A percentile compares a stretch with the other conserved stretches of the same genome.
Evolutionary conservation across 2,329 filamentous ascomycete species (phyloP).

Genomic region (Clonostachys sp.): DNA sequence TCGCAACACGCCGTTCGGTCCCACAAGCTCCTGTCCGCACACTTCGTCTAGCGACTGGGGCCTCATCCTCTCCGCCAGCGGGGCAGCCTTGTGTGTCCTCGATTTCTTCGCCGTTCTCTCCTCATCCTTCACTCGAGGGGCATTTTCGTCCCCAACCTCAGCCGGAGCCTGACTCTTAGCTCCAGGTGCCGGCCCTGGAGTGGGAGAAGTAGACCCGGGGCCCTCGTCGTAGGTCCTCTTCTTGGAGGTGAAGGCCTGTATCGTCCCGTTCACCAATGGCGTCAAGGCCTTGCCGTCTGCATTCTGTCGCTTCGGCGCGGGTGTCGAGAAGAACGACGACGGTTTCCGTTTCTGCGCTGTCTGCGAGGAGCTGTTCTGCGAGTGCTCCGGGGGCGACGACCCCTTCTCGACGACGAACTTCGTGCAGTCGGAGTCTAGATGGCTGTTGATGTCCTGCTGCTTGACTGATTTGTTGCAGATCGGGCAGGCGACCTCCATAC

Average conservation of each 20-base stretch:
- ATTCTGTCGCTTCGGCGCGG: conserved; percentile 47
- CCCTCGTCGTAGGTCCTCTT: conserved; percentile 53
- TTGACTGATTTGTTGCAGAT: conserved; percentile 74
- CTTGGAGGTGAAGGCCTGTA: conserved; percentile 25
- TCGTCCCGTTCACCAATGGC: conserved; percentile 24
- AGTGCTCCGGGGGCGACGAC: conserved; percentile 23
- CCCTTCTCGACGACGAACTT: conserved; percentile 55
- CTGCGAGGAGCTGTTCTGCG: conserved; percentile 15
- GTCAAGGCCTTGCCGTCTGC: conserved; percentile 20
- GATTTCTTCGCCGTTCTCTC: conserved; percentile 49
- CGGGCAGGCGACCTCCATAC: conserved; percentile 65
- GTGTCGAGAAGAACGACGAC: conserved; percentile 58
- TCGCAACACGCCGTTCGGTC: conserved; percentile 75
- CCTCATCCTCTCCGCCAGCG: conserved; percentile 90
- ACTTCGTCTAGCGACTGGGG: conserved; percentile 81
- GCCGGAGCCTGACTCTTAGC: conserved; percentile 3
- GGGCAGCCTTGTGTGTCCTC: conserved; percentile 69
- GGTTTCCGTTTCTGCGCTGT: conserved; percentile 48
- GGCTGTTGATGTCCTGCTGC: conserved; percentile 74
- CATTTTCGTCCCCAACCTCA: conserved; percentile 4
- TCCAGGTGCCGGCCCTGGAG: background rate
- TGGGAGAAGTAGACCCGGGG: conserved; percentile 26
- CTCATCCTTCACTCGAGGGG: conserved; percentile 1
- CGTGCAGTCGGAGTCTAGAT: conserved; percentile 81
- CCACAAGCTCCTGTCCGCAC: conserved; percentile 87